A percentile compares a stretch with the other conserved stretches of the same genome.
Evolutionary conservation across 2,329 filamentous ascomycete species (phyloP).

Genomic region (Neopestalotiopsis rosae): DNA sequence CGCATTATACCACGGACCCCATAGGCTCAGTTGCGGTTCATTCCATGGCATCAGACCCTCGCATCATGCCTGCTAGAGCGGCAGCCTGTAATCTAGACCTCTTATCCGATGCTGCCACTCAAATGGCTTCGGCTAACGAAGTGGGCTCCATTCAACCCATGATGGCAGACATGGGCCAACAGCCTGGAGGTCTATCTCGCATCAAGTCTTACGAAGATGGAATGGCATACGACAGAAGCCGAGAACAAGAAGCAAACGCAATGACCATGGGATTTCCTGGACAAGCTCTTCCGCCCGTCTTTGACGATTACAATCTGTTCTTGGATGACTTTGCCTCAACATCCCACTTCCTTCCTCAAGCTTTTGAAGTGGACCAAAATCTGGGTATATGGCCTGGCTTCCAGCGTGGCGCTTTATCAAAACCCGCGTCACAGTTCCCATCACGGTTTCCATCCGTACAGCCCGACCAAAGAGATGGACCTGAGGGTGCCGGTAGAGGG

Average conservation of each 20-base stretch:
- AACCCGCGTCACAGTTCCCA: constrained; percentile 57
- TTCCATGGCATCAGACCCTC: constrained; percentile 52
- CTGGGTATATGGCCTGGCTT: constrained; percentile 57
- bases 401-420: constrained; percentile 48
- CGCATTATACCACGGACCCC: constrained; percentile 47
- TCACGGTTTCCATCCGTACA: constrained; percentile 60
- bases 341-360: constrained; percentile 60
- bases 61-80: constrained; percentile 46
- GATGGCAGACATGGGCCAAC: constrained; percentile 50
- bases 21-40: constrained; percentile 43
- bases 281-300: constrained; percentile 45
- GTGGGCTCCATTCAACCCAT: constrained; percentile 57
- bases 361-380: constrained; percentile 59
- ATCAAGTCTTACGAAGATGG: constrained; percentile 57
- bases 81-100: constrained; percentile 63
- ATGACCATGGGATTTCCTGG: constrained; percentile 47
- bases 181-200: constrained; percentile 45
- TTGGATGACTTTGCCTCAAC: constrained; percentile 61
- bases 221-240: constrained; percentile 54
- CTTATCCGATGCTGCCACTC: constrained; percentile 62
- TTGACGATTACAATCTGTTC: constrained; percentile 65
- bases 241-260: constrained; percentile 49
- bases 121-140: constrained; percentile 58
- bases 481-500: constrained; percentile 40
- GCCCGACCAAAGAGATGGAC: constrained; percentile 55